Evolutionary conservation across 2,329 filamentous ascomycete species (phyloP), one percentile per base, ranked within the genome.

Genomic region (Fragosphaeria purpurea): DNA sequence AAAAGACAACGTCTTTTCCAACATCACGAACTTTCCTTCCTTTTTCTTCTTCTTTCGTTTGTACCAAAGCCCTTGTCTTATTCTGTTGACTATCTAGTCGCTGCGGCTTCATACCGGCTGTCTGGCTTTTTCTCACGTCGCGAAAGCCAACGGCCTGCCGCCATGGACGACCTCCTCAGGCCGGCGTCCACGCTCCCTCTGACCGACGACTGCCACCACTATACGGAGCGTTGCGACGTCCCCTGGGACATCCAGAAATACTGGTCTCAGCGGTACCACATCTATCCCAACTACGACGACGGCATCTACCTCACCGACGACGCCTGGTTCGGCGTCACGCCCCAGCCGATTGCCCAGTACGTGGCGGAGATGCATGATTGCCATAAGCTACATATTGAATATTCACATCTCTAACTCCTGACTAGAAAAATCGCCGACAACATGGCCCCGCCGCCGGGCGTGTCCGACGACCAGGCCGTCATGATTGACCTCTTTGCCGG

Each of bases 271-370:
- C 80, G 93, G 53, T 83, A 93, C 65, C 84, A 82, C 48, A 86
- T 98, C 57, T 98, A 95, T 68, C 83, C 84, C 12, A 77, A 77
- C 59, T 98, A 96, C 63, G 85, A 96, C 63, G 77, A 90, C 52
- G 91, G 89, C 50, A 78, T 98, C 57, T 85, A 82, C 73, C 81
- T 98, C 75, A 98, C 94, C 0, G 83, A 95, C 64, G 85, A 91
- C 68, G 86, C 89, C 49, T 98, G 93, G 93, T 98, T 93, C 65
- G 93, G 90, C 50, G 90, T 97, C 7, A 98, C 94, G 0, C 90
- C 93, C 11, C 91, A 98, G 65, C 86, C 87, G 5, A 80, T 98
- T 33, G 93, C 93, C 53, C 82, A 76, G 87, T 93, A 72, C 60
- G 74, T 69, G n/a, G 45, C 12, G 22, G 22, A 22, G 22, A 22